Percentiles rank a stretch among this genome's conserved stretches.
phyloP scores from a whole-genome alignment of 768 basidiomycete species.

The Phallus indusiatus region DNA sequence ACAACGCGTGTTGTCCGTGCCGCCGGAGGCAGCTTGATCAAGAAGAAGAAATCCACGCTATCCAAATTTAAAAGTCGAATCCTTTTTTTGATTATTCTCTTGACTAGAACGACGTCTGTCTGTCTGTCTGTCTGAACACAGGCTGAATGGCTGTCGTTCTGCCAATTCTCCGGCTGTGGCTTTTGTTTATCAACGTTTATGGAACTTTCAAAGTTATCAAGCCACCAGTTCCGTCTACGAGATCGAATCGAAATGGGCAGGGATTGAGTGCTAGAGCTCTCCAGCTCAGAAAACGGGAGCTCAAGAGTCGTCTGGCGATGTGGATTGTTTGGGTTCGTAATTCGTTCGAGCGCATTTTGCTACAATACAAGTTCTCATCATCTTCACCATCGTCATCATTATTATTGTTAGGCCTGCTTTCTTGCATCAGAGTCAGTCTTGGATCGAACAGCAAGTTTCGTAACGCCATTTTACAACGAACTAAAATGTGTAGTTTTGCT shows the following conservation, averaged over 20 bases:
- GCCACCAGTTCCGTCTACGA: slow-evolving; percentile 42
- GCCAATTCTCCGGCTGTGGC: slow-evolving; percentile 54
- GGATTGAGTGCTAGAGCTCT: slow-evolving; percentile 56
- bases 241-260: no score
- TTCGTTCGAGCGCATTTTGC: slow-evolving; percentile 2
- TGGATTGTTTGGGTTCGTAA: slow-evolving; percentile 77
- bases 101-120: no score
- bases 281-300: slow-evolving; percentile 69
- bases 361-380: background rate
- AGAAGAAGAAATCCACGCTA: no score
- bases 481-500: slow-evolving; percentile 64
- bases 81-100: no score
- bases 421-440: slow-evolving; percentile 59
- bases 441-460: slow-evolving; percentile 55
- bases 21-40: no score
- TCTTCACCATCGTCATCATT: slow-evolving; percentile 9
- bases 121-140: no score
- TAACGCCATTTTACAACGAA: slow-evolving; percentile 80
- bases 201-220: slow-evolving; percentile 81
- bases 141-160: slow-evolving; percentile 60
- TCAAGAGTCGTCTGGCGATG: slow-evolving; percentile 76
- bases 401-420: slow-evolving; percentile 40
- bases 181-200: slow-evolving; percentile 73
- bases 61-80: no score
- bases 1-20: slow-evolving; percentile 5